A percentile compares a stretch with the other conserved stretches of the same genome.
These are phyloP conservation scores for Zymoseptoria pseudotritici DNA, from an alignment of 2,329 filamentous ascomycete genomes.

Conservation along the genomic window DNA sequence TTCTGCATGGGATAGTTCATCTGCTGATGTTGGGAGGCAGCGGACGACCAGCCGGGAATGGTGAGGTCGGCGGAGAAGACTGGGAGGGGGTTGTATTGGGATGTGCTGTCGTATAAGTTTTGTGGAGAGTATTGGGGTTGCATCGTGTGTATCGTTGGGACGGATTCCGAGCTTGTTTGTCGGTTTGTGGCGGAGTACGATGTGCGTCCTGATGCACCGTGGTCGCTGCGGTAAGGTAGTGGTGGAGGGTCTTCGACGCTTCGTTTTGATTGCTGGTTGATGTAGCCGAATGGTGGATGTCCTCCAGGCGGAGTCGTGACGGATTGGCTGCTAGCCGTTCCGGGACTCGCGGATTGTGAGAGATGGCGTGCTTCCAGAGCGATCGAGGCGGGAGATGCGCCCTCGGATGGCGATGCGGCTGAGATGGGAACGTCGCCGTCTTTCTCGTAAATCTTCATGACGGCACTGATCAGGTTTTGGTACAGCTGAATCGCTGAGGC, in stretches of 20 bases:
- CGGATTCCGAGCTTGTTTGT: slow-evolving; percentile 13
- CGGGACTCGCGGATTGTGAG: slow-evolving; percentile 41
- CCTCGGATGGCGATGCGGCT: slow-evolving; percentile 41
- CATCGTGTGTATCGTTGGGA: slow-evolving; percentile 12
- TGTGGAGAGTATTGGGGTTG: slow-evolving; percentile 11
- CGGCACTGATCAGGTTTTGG: slow-evolving; percentile 74
- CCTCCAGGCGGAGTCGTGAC: slow-evolving; percentile 29
- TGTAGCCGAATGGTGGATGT: slow-evolving; percentile 22
- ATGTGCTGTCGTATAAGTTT: slow-evolving; percentile 14
- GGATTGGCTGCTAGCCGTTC: slow-evolving; percentile 26
- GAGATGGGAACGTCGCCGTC: slow-evolving; percentile 45
- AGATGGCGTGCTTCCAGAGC: slow-evolving; percentile 36
- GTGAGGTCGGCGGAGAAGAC: slow-evolving; percentile 23
- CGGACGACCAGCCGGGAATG: slow-evolving; percentile 17
- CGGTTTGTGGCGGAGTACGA: slow-evolving; percentile 6
- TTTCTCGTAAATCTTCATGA: slow-evolving; percentile 77
- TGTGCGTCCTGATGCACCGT: slow-evolving; percentile 7
- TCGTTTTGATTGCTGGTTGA: slow-evolving; percentile 24
- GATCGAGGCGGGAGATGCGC: slow-evolving; percentile 33
- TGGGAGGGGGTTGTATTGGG: slow-evolving; percentile 26
- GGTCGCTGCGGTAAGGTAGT: slow-evolving; percentile 23
- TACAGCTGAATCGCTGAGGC: slow-evolving; percentile 79
- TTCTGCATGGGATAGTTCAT: slow-evolving; percentile 11
- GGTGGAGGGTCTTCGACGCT: slow-evolving; percentile 28
- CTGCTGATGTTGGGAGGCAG: slow-evolving; percentile 9